phyloP scores from a whole-genome alignment of 2,329 filamentous ascomycete genomes.

The Botrytis medusae region DNA sequence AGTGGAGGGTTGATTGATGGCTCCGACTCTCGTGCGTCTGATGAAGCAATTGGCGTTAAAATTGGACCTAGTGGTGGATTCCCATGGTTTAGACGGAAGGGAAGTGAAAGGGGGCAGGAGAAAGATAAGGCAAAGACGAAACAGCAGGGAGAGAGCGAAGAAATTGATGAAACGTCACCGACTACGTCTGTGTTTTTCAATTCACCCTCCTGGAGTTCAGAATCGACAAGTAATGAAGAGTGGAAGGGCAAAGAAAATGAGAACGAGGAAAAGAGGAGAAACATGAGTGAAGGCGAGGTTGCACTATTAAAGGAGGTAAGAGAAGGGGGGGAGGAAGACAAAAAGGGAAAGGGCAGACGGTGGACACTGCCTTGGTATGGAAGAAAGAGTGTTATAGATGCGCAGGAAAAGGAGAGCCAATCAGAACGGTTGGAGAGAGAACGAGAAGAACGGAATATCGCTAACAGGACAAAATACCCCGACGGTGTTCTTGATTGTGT shows the following conservation, averaged over 20 bases:
- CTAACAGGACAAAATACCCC: neutral
- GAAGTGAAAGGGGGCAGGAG: too few species aligned
- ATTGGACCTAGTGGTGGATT: neutral
- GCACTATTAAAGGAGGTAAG: neutral
- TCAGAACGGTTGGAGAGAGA: neutral
- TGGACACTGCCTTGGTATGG: neutral
- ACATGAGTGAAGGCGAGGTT: neutral
- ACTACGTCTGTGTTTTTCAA: neutral
- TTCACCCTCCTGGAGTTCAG: neutral
- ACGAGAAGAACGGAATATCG: neutral
- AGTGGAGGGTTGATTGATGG: neutral
- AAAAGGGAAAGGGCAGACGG: neutral
- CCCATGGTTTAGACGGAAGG: neutral
- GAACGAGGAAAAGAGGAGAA: neutral
- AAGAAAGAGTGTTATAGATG: neutral
- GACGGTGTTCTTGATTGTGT: slow-evolving; percentile 1
- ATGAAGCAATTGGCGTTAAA: neutral
- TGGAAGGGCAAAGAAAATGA: neutral
- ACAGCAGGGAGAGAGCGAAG: neutral
- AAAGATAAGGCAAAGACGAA: too few species aligned
- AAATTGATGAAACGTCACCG: neutral
- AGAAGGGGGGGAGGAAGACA: neutral
- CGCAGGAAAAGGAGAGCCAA: neutral
- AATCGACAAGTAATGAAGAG: neutral
- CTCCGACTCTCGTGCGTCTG: neutral